phyloP scores from a whole-genome alignment of 2,329 filamentous ascomycete genomes.

The Colletotrichum musicola region DNA sequence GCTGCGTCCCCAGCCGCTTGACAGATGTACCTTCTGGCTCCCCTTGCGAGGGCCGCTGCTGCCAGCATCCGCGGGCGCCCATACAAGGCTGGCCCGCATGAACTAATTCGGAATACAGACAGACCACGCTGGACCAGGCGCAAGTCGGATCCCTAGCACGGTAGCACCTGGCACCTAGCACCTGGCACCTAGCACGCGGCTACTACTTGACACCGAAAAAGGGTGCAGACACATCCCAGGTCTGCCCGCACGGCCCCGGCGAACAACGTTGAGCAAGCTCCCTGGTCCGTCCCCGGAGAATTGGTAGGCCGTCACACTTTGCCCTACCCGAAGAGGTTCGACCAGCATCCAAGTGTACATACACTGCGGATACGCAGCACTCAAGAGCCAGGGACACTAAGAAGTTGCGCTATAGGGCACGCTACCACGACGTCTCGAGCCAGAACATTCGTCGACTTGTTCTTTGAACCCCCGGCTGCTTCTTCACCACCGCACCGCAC shows the following conservation, averaged over 20 bases:
- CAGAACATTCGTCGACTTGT: constrained; percentile 28
- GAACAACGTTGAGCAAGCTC: constrained; percentile 36
- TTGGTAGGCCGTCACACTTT: constrained; percentile 32
- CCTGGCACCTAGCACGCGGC: not conserved
- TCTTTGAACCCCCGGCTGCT: constrained; percentile 22
- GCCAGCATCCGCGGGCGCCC: constrained; percentile 23
- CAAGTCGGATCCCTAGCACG: constrained; percentile 26
- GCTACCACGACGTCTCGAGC: constrained; percentile 20
- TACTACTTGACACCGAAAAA: constrained; percentile 16
- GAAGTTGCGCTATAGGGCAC: constrained; percentile 5
- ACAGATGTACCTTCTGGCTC: constrained; percentile 26
- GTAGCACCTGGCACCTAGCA: not conserved
- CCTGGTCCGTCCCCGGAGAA: constrained; percentile 38
- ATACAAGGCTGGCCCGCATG: constrained; percentile 39
- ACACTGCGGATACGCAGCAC: not conserved
- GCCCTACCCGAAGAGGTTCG: constrained; percentile 26
- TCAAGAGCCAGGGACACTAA: constrained; percentile 14
- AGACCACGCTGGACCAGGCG: constrained; percentile 1
- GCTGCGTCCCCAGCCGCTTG: constrained; percentile 20
- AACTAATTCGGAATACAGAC: constrained; percentile 38
- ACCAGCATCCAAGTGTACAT: constrained; percentile 8
- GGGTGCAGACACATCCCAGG: constrained; percentile 36
- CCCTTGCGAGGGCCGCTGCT: constrained; percentile 22
- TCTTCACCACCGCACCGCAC: not conserved
- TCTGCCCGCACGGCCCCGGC: constrained; percentile 36